Evolutionary conservation across 257 asterid species (phyloP), one percentile per base, ranked within the genome.

Genomic region (Gentiana dahurica): DNA sequence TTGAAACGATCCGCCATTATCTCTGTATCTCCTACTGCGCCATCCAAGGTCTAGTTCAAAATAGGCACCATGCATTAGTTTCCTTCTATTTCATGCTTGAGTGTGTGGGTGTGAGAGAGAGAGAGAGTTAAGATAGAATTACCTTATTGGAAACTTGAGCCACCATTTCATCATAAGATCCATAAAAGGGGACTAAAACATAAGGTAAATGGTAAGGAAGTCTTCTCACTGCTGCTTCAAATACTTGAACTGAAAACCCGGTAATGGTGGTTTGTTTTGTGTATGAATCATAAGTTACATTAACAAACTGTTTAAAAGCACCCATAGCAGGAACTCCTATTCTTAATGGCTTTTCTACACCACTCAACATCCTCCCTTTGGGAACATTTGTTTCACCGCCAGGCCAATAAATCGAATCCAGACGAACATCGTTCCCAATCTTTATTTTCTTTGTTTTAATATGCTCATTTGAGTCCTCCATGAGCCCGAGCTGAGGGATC

Each of bases 221-320:
- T 32, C 37, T 49, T 34, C 54, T 55, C 43, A 75, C 76, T 12
- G 72, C 81, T 33, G 89, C 84, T 74, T 82, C 74, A 36, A 82
- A 86, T 36, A 85, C 87, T 6, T 74, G 74, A 8, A 82, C 71
- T 1, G 89, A 71, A 57, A 86, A 82, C 51, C 95, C 93, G 50
- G 52, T 4, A 36, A 78, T 65, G 13, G 3, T 36, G 4, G 80
- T 73, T 55, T 5, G 12, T 34, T 82, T 82, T 44, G 5, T 51
- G 3, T 34, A 57, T 1, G 49, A 65, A 52, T 78, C 85, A 36
- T 57, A 53, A 1, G 58, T 55, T 0, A 82, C 79, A 34, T 75
- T 73, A 51, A 82, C 93, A 67, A 80, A 86, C 43, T 77, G 77
- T 49, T 55, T 55, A 46, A 78, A 82, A 37, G 81, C 80, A 39